These are phyloP conservation scores for Knoxdaviesia proteae DNA, from an alignment of 2,329 filamentous ascomycete species.

Conservation along the genomic window DNA sequence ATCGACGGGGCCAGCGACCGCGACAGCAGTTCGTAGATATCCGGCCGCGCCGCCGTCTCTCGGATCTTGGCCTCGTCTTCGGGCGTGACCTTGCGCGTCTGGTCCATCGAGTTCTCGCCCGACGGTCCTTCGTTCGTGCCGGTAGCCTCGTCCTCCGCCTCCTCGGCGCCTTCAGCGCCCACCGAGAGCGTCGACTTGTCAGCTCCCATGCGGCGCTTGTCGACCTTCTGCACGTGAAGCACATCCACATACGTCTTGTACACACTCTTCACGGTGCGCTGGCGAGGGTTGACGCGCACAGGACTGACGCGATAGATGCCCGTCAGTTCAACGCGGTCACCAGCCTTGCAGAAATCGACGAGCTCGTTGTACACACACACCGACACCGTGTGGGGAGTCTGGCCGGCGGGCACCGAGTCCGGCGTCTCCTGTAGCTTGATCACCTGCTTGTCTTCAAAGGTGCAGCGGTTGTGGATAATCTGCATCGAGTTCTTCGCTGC, in stretches of 20 bases:
- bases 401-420: conserved; percentile 80
- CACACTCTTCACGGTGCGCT: conserved; percentile 78
- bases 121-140: conserved; percentile 4
- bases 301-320: conserved; percentile 93
- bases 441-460: conserved; percentile 92
- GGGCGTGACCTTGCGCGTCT: conserved; percentile 60
- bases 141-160: conserved; percentile 28
- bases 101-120: conserved; percentile 52
- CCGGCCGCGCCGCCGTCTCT: conserved; percentile 54
- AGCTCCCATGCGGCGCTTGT: conserved; percentile 82
- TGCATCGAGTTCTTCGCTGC: conserved; percentile 88
- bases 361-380: conserved; percentile 93
- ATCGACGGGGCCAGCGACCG: conserved; percentile 85
- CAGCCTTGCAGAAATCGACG: conserved; percentile 93
- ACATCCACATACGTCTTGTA: conserved; percentile 98
- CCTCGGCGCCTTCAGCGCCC: conserved; percentile 43
- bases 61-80: conserved; percentile 85
- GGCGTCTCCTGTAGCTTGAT: conserved; percentile 98
- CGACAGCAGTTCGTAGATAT: conserved; percentile 83
- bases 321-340: conserved; percentile 86
- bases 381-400: conserved; percentile 93
- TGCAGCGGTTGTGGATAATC: conserved; percentile 87
- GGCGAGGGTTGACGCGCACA: conserved; percentile 81
- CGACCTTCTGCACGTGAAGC: conserved; percentile 86
- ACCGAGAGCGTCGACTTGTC: conserved; percentile 76